A percentile compares a stretch with the other conserved stretches of the same genome.
Conservation (phyloP, 192 early-diverging fungal species). For the Coemansia sp. region DNA sequence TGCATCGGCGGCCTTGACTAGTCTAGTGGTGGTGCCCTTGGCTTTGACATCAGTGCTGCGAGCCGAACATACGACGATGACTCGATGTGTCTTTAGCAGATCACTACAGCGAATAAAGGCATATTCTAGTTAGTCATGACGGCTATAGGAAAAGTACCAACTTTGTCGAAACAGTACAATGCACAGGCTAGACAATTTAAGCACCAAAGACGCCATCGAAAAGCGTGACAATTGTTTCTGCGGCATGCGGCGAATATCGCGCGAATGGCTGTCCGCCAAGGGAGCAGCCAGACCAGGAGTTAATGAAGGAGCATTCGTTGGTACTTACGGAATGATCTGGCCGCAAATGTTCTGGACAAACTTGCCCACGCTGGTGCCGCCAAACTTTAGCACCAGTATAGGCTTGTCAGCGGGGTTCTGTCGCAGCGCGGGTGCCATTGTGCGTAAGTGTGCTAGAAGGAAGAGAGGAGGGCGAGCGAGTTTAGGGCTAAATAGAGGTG, state of each 20-base stretch:
- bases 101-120: constrained; percentile 44
- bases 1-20: constrained; percentile 52
- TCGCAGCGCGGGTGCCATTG: constrained; percentile 7
- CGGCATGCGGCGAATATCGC: background rate
- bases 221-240: constrained; percentile 6
- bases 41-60: constrained; percentile 85
- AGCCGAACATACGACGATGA: constrained; percentile 94
- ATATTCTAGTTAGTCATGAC: background rate
- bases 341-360: constrained; percentile 69
- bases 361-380: constrained; percentile 94
- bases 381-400: constrained; percentile 89
- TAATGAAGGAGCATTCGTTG: background rate
- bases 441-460: background rate
- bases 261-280: background rate
- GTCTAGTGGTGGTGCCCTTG: constrained; percentile 83
- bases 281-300: background rate
- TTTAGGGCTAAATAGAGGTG: background rate
- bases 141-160: background rate
- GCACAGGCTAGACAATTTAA: background rate
- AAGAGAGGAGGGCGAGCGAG: background rate
- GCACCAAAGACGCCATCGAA: background rate
- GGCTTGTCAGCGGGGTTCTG: constrained; percentile 48
- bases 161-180: background rate
- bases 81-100: constrained; percentile 69
- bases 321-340: constrained; percentile 80